Percentiles rank a stretch among this genome's conserved stretches.
Evolutionary conservation across 768 basidiomycete genomes (phyloP).

Genomic region (Tulasnella sp.): DNA sequence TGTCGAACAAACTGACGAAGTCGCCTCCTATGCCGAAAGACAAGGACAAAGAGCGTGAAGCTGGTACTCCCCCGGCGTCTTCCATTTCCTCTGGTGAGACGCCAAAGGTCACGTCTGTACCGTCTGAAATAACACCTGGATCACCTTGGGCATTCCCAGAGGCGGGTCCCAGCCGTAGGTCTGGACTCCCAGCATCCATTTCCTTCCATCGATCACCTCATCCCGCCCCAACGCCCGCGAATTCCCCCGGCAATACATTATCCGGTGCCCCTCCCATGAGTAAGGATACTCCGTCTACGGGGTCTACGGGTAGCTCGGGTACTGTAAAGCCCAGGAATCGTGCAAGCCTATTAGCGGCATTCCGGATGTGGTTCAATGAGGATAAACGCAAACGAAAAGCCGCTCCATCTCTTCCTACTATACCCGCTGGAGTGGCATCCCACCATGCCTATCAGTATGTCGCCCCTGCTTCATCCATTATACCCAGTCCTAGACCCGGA

Average conservation of each 20-base stretch:
- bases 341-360: conserved; percentile 70
- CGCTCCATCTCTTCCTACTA: conserved; percentile 5
- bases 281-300: too few relatives aligned
- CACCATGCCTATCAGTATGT: neutral
- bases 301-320: neutral
- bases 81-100: neutral
- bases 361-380: conserved; percentile 87
- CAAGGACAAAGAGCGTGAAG: conserved; percentile 4
- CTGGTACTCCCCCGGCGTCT: neutral
- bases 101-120: neutral
- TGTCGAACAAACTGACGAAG: conserved; percentile 13
- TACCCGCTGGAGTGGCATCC: conserved; percentile 11
- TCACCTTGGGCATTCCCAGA: conserved; percentile 16
- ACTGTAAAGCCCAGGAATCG: conserved; percentile 37
- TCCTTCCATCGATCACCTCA: neutral
- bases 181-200: neutral
- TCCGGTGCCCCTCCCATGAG: too few relatives aligned
- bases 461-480: neutral
- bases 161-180: neutral
- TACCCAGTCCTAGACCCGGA: neutral
- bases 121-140: conserved; percentile 5
- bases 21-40: conserved; percentile 1
- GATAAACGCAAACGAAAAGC: conserved; percentile 72
- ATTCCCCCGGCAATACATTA: conserved; percentile 1
- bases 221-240: conserved; percentile 2